These are phyloP conservation scores for Fusarium solani-melongenae DNA, from an alignment of 2,329 filamentous ascomycete genomes.

Conservation along the genomic window DNA sequence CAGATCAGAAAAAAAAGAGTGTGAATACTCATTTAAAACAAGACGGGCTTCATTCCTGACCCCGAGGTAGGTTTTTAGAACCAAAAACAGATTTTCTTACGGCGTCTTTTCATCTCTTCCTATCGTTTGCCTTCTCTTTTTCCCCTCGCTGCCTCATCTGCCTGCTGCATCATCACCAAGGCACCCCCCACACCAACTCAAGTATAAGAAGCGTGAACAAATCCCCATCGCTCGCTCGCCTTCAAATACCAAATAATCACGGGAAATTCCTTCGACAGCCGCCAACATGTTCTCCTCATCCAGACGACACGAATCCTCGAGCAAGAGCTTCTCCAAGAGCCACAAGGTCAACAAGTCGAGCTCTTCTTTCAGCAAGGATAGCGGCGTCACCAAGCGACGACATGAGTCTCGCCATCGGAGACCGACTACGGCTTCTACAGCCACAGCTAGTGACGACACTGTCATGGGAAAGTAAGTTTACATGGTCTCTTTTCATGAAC, in stretches of 20 bases:
- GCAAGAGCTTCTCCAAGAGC: conserved; percentile 65
- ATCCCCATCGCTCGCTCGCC: background rate
- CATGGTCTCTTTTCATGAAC: background rate
- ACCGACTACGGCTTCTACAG: conserved; percentile 59
- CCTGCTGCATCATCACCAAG: conserved; percentile 18
- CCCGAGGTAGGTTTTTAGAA: conserved; percentile 48
- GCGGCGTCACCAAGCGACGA: conserved; percentile 65
- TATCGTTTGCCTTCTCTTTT: conserved; percentile 19
- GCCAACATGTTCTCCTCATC: conserved; percentile 55
- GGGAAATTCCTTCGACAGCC: background rate
- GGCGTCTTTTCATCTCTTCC: conserved; percentile 19
- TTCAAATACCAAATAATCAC: background rate
- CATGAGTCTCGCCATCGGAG: conserved; percentile 62
- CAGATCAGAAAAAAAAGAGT: conserved; percentile 35
- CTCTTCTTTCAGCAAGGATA: conserved; percentile 65
- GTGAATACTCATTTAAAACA: conserved; percentile 1
- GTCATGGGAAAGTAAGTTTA: conserved; percentile 57
- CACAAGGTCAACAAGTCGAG: conserved; percentile 62
- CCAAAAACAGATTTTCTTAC: conserved; percentile 22
- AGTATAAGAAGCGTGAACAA: conserved; percentile 23
- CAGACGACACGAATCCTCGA: conserved; percentile 57
- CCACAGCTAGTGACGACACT: conserved; percentile 51
- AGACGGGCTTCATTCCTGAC: conserved; percentile 30
- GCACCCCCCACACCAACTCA: background rate
- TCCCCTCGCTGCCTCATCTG: conserved; percentile 12